Evolutionary conservation across 305 asterid genomes (phyloP).

Genomic region (Fraxinus paxiana): DNA sequence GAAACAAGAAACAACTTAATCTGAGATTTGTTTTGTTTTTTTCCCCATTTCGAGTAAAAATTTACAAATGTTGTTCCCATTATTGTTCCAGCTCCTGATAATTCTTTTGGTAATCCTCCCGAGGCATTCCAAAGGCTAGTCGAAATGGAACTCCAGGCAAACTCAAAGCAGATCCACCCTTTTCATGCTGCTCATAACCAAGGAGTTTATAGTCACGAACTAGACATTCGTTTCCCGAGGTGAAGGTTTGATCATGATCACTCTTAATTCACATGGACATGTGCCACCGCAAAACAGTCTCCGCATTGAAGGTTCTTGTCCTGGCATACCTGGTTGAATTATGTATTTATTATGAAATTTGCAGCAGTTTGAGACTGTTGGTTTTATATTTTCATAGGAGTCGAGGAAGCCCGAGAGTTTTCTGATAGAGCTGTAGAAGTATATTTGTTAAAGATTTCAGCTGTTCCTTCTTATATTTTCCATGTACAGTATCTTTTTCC

Average conservation of each 20-base stretch:
- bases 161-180: not conserved
- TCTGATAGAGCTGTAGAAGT: not conserved
- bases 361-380: not conserved
- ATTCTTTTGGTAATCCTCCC: constrained; percentile 47
- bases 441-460: not conserved
- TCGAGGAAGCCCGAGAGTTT: not conserved
- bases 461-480: not conserved
- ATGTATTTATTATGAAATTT: not conserved
- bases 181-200: not conserved
- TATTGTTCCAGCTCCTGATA: constrained; percentile 26
- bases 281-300: not conserved
- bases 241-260: not conserved
- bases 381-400: not conserved
- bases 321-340: not conserved
- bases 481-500: not conserved
- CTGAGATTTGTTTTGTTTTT: not conserved
- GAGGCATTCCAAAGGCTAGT: constrained; percentile 69
- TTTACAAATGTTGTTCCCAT: not conserved
- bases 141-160: not conserved
- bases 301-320: not conserved
- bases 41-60: not conserved
- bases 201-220: not conserved
- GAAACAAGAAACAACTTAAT: not conserved
- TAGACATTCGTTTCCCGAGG: not conserved
- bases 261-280: not conserved